Conservation (phyloP, 2,329 filamentous ascomycete species). For the Talaromyces sp. region DNA sequence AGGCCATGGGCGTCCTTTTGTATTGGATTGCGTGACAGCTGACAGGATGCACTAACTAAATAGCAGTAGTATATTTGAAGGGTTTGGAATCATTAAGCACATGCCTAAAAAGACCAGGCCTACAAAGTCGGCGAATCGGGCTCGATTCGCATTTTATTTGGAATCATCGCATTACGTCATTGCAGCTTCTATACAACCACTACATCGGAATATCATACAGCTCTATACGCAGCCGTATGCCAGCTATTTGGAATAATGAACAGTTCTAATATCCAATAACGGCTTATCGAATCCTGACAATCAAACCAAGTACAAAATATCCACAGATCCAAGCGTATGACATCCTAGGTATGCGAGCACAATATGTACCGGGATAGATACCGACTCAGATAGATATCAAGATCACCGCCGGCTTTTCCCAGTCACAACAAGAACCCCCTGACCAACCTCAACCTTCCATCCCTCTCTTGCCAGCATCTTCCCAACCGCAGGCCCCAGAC, state of each 20-base stretch:
- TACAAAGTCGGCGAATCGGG: background rate
- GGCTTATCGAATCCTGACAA: background rate
- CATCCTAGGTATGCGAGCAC: background rate
- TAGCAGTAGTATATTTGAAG: background rate
- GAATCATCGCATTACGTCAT: background rate
- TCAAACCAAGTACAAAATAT: background rate
- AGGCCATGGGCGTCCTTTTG: background rate
- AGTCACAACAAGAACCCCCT: constrained; percentile 64
- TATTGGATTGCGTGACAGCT: background rate
- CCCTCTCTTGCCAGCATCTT: constrained; percentile 69
- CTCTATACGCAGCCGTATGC: background rate
- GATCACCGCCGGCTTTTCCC: constrained; percentile 38
- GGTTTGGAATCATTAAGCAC: background rate
- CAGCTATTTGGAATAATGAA: no score
- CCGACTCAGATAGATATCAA: background rate
- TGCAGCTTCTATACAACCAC: background rate
- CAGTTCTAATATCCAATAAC: background rate
- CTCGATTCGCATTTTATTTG: background rate
- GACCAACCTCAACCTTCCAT: constrained; percentile 72
- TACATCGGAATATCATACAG: background rate
- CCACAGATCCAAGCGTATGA: background rate
- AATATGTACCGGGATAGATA: no score
- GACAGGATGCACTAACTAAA: no score
- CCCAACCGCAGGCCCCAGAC: constrained; percentile 72
- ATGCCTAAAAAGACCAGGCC: background rate